Base-by-base conservation (phyloP, 83 land plant species). In the Picea mariana region DNA sequence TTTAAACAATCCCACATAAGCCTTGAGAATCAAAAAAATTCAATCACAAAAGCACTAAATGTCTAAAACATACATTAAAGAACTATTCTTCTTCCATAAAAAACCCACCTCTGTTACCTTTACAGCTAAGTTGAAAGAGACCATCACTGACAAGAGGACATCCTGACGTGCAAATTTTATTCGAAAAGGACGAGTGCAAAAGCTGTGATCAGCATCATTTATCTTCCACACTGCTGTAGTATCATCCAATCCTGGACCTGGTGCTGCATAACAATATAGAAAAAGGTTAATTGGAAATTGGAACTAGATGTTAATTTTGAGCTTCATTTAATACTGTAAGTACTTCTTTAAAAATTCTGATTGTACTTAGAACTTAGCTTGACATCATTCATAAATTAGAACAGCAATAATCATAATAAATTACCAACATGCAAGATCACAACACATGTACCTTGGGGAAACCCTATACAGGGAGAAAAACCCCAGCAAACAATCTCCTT, bases 131-230 rank as follows among this genome's bases (percentile, higher is more conserved):
- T 79, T 83, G 55, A 83, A 83, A 26, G 84, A 83, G 20, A 83
- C 84, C 83, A 83, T 80, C 67, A 83, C 31, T 23, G 83, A 81
- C 83, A 83, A 62, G 82, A 31, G 62, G 9, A 83, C 84, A 75
- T 83, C 84, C 64, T 83, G 84, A 4, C 84, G 84, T 31, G 83
- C 42, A 80, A 81, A 81, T 40, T 83, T 83, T 38, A 83, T 83
- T 75, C 26, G 23, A 60, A 83, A 83, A 79, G 84, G 84, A 62
- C 55, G 21, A 49, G 84, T 83, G 84, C 20, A 63, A 75, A 83
- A 83, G 23, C 84, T 83, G 26, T 83, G 84, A 26, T 83, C 84
- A 20, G 31, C 65, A 5, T 83, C 72, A 64, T 83, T 81, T n/a
- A 83, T 83, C 55, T 83, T 42, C 84, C 84, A 83, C 9, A 63